Evolutionary conservation across 208 protist species (phyloP), one percentile per base, ranked within the genome.

Genomic region (Blastocrithidia nonstop): DNA sequence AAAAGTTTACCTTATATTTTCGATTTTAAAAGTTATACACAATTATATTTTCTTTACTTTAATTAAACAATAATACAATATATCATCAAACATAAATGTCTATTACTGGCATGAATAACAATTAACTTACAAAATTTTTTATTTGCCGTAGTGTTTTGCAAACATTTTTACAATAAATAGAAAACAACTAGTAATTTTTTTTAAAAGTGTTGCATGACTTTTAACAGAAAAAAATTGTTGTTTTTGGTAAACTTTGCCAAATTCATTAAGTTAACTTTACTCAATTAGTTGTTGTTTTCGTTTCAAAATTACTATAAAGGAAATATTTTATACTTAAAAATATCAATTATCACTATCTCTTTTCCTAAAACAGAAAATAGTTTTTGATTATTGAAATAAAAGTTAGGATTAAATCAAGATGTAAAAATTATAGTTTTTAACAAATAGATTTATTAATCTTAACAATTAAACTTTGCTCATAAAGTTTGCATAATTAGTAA

Each of bases 261-360:
- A 49, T 61, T 69, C 17, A 64, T 22, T 29, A 66, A 11, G 4
- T 44, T 31, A 19, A 13, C 48, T 48, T 50, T 19, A 20, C 22
- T 50, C 29, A 27, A 16, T 5, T 23, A 41, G 27, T 15, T 50
- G 17, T 39, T 17, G 27, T 39, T 50, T 37, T 50, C 26, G 4
- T 36, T 17, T 49, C 38, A 20, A 28, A 41, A 44, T 15, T 26
- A 7, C 31, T 24, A 22, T 21, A 28, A 23, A 43, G 38, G n/a
- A 31, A 17, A 46, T 20, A 31, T 11, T 23, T 37, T 8, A 47
- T 13, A 7, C 15, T 15, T 7, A 19, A 37, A 17, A 7, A 44
- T 24, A 50, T 5, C 21, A 29, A 54, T 20, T 41, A 35, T 16
- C 35, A 39, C 22, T 6, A 39, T 39, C 6, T 24, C 20, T 39